Evolutionary conservation across 805 yeast species (phyloP).

Genomic region (Clavispora santaluciae): DNA sequence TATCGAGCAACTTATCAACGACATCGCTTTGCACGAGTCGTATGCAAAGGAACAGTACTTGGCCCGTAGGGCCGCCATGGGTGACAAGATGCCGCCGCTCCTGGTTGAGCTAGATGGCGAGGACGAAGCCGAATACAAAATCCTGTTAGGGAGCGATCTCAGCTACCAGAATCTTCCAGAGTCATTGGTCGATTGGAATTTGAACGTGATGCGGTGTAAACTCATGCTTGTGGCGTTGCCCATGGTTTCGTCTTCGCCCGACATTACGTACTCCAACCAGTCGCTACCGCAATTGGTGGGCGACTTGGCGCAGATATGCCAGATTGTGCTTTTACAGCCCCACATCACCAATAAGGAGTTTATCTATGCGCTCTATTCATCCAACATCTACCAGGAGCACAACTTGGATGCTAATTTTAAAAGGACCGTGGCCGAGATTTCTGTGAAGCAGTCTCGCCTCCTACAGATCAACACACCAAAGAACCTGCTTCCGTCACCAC

Average conservation of each 20-base stretch:
- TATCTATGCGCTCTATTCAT: conserved; percentile 34
- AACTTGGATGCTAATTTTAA: conserved; percentile 41
- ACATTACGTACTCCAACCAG: conserved; percentile 27
- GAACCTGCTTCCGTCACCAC: conserved; percentile 15
- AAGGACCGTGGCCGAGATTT: conserved; percentile 44
- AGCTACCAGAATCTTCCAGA: conserved; percentile 36
- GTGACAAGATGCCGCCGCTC: conserved; percentile 1
- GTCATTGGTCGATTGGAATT: conserved; percentile 47
- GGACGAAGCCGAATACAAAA: conserved; percentile 28
- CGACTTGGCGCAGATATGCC: conserved; percentile 37
- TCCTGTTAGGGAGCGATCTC: conserved; percentile 37
- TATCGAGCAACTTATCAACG: conserved; percentile 41
- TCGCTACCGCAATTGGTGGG: conserved; percentile 38
- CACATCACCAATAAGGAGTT: conserved; percentile 41
- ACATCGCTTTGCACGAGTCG: conserved; percentile 35
- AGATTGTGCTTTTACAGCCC: conserved; percentile 35
- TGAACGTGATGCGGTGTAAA: conserved; percentile 46
- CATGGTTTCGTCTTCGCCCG: conserved; percentile 32
- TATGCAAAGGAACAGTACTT: conserved; percentile 17
- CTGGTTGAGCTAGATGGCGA: conserved; percentile 5
- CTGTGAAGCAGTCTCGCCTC: conserved; percentile 43
- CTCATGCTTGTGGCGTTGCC: conserved; percentile 39
- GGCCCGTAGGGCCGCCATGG: conserved; percentile 6
- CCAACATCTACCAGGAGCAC: conserved; percentile 46
- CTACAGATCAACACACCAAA: conserved; percentile 33